These are phyloP conservation scores for Urtica urens DNA, from an alignment of 306 rosid species.

Conservation along the genomic window DNA sequence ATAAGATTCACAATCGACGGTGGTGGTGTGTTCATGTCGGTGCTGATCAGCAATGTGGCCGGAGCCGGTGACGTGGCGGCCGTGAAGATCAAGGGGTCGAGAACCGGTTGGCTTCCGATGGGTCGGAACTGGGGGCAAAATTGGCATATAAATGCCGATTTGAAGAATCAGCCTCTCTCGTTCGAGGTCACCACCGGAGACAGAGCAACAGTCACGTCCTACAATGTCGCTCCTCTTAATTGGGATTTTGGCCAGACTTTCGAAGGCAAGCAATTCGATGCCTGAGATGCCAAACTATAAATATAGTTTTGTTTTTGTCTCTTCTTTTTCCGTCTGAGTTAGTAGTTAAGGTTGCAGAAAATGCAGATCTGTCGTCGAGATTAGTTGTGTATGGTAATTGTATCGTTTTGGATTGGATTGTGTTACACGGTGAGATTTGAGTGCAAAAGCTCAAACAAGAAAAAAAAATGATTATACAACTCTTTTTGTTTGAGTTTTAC, in stretches of 20 bases:
- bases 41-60: conserved; percentile 76
- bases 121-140: conserved; percentile 98
- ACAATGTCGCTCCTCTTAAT: conserved; percentile 66
- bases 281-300: conserved; percentile 39
- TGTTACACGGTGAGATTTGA: too few species aligned
- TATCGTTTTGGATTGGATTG: too few species aligned
- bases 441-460: too few species aligned
- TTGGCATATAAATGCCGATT: conserved; percentile 78
- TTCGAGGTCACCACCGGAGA: conserved; percentile 68
- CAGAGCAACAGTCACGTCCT: conserved; percentile 59
- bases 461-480: too few species aligned
- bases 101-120: conserved; percentile 96
- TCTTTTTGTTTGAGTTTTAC: too few species aligned
- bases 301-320: too few species aligned
- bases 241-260: conserved; percentile 91
- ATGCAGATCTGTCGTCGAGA: too few species aligned
- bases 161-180: conserved; percentile 77
- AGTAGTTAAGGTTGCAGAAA: too few species aligned
- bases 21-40: conserved; percentile 66
- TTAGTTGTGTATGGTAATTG: too few species aligned
- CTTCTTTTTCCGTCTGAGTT: too few species aligned
- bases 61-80: conserved; percentile 69
- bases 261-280: conserved; percentile 78
- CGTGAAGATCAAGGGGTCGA: conserved; percentile 76
- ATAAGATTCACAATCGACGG: conserved; percentile 57